phyloP scores from a whole-genome alignment of 148 eudicot genomes.

The Chenopodium quinoa region DNA sequence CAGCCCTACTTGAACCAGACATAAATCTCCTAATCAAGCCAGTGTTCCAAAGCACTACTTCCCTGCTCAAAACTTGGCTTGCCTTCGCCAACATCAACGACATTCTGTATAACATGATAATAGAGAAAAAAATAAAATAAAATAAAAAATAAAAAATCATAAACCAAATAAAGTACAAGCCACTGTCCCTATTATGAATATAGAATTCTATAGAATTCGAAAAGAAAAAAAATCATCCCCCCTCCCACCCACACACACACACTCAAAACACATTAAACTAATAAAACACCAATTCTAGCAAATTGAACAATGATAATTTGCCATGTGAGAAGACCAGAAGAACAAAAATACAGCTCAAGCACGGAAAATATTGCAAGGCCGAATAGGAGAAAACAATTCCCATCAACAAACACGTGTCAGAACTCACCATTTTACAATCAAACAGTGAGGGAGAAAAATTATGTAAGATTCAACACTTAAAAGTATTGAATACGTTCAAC shows the following conservation, averaged over 20 bases:
- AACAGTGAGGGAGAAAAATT: too few species aligned
- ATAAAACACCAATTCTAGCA: too few species aligned
- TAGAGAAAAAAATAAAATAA: background rate
- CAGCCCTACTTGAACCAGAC: conserved; percentile 48
- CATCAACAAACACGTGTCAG: too few species aligned
- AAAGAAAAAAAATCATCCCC: too few species aligned
- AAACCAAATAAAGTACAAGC: background rate
- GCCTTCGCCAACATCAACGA: conserved; percentile 21
- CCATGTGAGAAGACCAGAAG: too few species aligned
- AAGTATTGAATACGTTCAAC: background rate
- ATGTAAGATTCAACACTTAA: too few species aligned
- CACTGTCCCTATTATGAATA: background rate
- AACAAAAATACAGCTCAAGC: background rate
- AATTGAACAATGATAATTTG: too few species aligned
- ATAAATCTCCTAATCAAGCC: conserved; percentile 38
- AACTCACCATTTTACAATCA: too few species aligned
- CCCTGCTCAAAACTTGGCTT: conserved; percentile 5
- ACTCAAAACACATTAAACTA: too few species aligned
- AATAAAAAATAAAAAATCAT: background rate
- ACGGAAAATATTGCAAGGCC: background rate
- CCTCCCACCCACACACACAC: too few species aligned
- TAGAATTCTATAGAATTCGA: too few species aligned
- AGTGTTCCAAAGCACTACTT: conserved; percentile 20
- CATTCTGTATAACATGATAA: background rate
- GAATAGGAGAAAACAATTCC: too few species aligned